Base-by-base conservation (phyloP, 2,329 filamentous ascomycete species). In the Aspergillus sp. region DNA sequence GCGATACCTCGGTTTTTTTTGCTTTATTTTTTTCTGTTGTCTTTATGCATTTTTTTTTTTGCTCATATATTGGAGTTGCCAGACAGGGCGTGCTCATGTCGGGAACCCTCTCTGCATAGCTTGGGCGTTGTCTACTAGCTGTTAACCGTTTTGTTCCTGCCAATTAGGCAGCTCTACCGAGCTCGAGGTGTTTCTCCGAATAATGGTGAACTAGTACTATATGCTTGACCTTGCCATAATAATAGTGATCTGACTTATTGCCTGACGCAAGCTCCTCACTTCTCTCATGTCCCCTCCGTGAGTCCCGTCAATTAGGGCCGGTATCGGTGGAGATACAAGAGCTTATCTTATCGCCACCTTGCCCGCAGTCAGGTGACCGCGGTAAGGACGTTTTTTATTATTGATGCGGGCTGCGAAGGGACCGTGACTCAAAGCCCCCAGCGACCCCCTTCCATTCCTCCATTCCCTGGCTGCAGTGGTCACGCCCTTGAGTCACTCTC, bases 341-440 rank as follows among this genome's bases (percentile, higher is more conserved):
- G 25, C 62, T 67, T 68, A 68, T 68, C 66, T 68, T 68, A 68
- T 68, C 66, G 64, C 60, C 48, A 59, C 59, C 22, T 15, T 15
- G 34, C 34, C 34, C 34, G 34, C 34, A 17, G 53, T 64, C 67
- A 69, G 65, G 54, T 68, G 66, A 66, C 60, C 34, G 34, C 34
- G 34, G 34, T 11, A 41, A 41, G 15, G 34, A 41, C 34, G 34
- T 41, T 41, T 38, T 41, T 41, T 41, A 41, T 41, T 41, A 41
- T 41, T 41, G 34, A 41, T 41, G 34, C 34, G 34, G 34, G 34
- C 34, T 34, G 53, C 43, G 56, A 54, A 53, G 55, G 54, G 41
- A 59, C 28, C 43, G 59, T 67, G 64, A 68, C 51, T 68, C 66
- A 66, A 52, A 43, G 34, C 46, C n/a, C 22, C 41, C 22, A 54